phyloP scores from a whole-genome alignment of 306 rosid species.

The Fragaria ananassa region DNA sequence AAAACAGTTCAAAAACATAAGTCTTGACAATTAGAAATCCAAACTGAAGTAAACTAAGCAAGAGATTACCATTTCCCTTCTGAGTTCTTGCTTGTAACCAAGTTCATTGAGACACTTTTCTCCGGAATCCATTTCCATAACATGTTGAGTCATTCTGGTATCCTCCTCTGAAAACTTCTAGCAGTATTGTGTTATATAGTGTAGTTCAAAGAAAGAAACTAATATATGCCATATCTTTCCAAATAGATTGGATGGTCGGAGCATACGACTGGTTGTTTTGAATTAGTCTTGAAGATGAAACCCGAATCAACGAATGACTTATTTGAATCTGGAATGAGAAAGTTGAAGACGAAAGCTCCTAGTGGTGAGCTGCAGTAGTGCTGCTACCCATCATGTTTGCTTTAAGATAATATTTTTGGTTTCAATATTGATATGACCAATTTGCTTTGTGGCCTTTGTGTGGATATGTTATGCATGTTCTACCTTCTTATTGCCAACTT shows the following conservation, averaged over 20 bases:
- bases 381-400: neutral
- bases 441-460: slow-evolving; percentile 24
- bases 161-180: neutral
- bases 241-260: neutral
- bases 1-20: neutral
- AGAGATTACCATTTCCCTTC: slow-evolving; percentile 41
- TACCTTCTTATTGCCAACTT: slow-evolving; percentile 20
- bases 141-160: slow-evolving; percentile 9
- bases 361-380: neutral
- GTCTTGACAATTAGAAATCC: neutral
- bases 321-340: neutral
- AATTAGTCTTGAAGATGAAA: neutral
- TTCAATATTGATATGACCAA: neutral
- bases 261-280: neutral
- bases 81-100: slow-evolving; percentile 50
- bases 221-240: neutral
- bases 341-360: neutral
- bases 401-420: neutral
- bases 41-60: neutral
- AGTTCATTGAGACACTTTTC: slow-evolving; percentile 51
- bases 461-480: slow-evolving; percentile 27
- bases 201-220: neutral
- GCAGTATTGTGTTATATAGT: neutral
- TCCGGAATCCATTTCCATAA: slow-evolving; percentile 38
- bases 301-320: neutral